Evolutionary conservation across 2,329 filamentous ascomycete genomes (phyloP).

Genomic region (Claviceps quebecensis): DNA sequence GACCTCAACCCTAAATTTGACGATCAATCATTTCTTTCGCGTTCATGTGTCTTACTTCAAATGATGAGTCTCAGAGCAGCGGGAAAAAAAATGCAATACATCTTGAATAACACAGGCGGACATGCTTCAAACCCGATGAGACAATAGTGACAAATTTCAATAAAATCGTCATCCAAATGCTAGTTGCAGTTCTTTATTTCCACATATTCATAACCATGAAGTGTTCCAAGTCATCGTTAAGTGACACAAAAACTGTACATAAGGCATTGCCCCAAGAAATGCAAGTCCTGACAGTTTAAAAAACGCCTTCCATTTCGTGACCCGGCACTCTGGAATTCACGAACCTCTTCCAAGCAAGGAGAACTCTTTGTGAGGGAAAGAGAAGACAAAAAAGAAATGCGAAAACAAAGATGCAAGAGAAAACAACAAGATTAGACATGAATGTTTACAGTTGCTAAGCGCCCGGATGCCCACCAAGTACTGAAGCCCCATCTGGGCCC

Average conservation of each 20-base stretch:
- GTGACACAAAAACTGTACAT: background rate
- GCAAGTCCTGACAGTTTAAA: background rate
- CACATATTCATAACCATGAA: background rate
- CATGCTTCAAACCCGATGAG: background rate
- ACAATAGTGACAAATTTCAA: background rate
- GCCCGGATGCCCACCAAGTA: constrained; percentile 14
- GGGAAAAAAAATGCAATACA: no score
- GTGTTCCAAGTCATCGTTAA: background rate
- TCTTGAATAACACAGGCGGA: no score
- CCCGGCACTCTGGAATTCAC: background rate
- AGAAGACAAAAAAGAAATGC: background rate
- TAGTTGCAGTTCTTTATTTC: background rate
- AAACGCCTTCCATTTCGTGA: background rate
- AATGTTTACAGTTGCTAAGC: constrained; percentile 5
- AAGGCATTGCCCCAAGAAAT: background rate
- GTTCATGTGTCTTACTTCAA: no score
- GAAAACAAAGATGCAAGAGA: background rate
- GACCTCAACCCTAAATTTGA: no score
- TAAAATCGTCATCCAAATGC: background rate
- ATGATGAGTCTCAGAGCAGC: no score
- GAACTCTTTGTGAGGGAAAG: background rate
- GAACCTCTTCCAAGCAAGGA: background rate
- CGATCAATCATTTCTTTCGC: no score
- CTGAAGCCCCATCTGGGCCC: constrained; percentile 14
- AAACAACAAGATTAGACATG: background rate